These are phyloP conservation scores for Trichoderma endophyticum DNA, from an alignment of 2,329 filamentous ascomycete genomes.

Conservation along the genomic window DNA sequence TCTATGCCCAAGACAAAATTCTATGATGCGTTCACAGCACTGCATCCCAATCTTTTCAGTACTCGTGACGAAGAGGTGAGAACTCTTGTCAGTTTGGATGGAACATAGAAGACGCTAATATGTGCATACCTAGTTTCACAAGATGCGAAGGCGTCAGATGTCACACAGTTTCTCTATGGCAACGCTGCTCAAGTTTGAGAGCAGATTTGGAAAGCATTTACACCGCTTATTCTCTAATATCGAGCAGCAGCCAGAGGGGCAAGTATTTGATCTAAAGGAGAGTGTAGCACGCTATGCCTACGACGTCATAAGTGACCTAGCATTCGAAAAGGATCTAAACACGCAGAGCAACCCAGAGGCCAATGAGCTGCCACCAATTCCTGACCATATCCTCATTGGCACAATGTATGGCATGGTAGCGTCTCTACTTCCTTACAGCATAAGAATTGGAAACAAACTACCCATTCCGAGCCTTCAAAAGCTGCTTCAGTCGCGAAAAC, in stretches of 20 bases:
- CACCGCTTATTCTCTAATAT: not conserved
- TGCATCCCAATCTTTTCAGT: not conserved
- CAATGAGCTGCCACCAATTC: not conserved
- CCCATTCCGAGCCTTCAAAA: not conserved
- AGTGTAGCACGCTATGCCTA: not conserved
- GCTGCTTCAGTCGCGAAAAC: not conserved
- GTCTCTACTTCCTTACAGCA: not conserved
- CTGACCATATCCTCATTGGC: not conserved
- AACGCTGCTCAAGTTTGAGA: not conserved
- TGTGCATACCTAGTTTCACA: not conserved
- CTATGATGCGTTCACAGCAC: not conserved
- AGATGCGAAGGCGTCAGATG: not conserved
- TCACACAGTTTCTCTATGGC: not conserved
- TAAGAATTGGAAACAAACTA: not conserved
- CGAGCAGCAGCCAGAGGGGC: not conserved
- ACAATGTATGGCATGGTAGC: not conserved
- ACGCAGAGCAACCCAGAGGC: not conserved
- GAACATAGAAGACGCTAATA: not conserved
- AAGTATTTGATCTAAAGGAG: not conserved
- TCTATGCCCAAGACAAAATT: slow-evolving; percentile 1
- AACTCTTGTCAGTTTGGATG: not conserved
- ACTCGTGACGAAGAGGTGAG: not conserved
- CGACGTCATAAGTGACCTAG: not conserved
- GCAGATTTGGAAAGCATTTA: not conserved
- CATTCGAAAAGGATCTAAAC: not conserved